Base-by-base conservation (phyloP, 495 filamentous ascomycete species). In the Cladorrhinum samala region DNA sequence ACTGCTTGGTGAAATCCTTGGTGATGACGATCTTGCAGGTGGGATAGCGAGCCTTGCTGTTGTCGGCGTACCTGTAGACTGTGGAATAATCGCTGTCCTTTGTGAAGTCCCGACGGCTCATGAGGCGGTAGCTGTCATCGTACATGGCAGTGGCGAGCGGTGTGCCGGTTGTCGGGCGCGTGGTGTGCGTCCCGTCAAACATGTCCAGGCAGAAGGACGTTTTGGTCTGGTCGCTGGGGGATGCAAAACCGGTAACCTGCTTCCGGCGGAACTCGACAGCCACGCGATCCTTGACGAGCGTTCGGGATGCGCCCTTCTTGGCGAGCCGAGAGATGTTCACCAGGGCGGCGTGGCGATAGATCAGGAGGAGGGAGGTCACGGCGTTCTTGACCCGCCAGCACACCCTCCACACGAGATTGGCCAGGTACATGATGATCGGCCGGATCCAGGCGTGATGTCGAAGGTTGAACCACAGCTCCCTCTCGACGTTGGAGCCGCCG, bases 391-490 rank as follows among this genome's bases (percentile, higher is more conserved):
- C 43, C 14, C 38, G 50, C 30, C 59, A 39, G n/a, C 54, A 62
- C 0, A 55, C 7, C 8, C 44, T 50, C 62, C 62, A 67, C 1
- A 58, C 8, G 1, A 38, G 17, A 1, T 60, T 38, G 13, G 58
- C 19, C 8, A 56, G 3, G 27, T 39, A 50, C 11, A 56, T 27
- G 16, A 52, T 20, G 20, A 39, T 14, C 17, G 14, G 16, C 2
- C 53, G 59, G 9, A 52, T 41, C 17, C 25, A 41, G 9, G 36
- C 40, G 30, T 44, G 20, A 17, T 56, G 36, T 14, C 56, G 42
- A 17, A 65, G 50, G 1, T 50, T 30, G 37, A 62, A 60, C 51
- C 56, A 65, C 1, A 67, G 46, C 41, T 67, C 64, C n/a, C 64
- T 44, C 30, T 65, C 64, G 11, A 60, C 37, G 33, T 60, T 51